Evolutionary conservation across 2,329 filamentous ascomycete species (phyloP).

Genomic region (Penicillium thymicola): DNA sequence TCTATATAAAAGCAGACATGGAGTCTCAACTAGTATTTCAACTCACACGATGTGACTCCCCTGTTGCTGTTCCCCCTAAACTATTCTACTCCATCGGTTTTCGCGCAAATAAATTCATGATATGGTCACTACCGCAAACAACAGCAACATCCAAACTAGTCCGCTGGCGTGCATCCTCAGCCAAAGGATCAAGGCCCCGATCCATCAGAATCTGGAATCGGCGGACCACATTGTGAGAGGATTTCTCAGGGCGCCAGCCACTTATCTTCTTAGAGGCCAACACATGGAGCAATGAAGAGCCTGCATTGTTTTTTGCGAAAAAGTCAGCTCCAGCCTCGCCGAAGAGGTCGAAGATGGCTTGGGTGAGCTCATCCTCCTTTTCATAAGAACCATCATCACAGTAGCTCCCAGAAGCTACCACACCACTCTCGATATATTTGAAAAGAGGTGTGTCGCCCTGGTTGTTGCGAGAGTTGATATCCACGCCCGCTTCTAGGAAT

Average conservation of each 20-base stretch:
- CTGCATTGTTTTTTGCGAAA: background rate
- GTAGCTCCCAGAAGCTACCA: background rate
- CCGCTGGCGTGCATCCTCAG: constrained; percentile 14
- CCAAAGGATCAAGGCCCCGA: constrained; percentile 17
- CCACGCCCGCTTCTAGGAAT: background rate
- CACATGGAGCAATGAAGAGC: constrained; percentile 8
- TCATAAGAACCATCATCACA: background rate
- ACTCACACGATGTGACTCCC: background rate
- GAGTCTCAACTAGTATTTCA: background rate
- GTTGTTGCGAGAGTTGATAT: constrained; percentile 2
- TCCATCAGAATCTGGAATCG: constrained; percentile 10
- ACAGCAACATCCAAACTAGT: constrained; percentile 17
- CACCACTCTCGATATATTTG: background rate
- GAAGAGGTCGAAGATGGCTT: background rate
- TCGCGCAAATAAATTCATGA: constrained; percentile 12
- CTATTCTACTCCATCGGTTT: background rate
- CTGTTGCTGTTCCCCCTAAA: background rate
- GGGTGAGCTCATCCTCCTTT: background rate
- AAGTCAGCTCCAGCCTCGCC: constrained; percentile 3
- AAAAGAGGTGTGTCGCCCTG: constrained; percentile 3
- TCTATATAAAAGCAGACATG: no score
- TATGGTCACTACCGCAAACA: constrained; percentile 13
- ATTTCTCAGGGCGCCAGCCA: accelerated
- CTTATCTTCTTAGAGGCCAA: background rate
- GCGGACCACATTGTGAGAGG: background rate